phyloP scores from a whole-genome alignment of 305 asterid genomes.

The Rubia peregrina region DNA sequence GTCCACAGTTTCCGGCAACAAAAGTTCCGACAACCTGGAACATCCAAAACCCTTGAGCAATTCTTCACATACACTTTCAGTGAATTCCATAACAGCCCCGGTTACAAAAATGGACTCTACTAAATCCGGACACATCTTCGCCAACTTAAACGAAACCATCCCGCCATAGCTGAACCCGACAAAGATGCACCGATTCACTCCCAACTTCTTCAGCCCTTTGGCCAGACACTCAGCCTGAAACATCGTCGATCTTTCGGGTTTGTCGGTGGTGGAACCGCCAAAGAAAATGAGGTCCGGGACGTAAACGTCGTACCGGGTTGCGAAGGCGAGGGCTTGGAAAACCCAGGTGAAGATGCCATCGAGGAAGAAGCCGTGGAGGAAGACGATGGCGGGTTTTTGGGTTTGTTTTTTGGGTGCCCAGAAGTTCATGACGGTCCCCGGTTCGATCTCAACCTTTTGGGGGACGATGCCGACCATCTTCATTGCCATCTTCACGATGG shows the following conservation, averaged over 20 bases:
- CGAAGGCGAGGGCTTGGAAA: slow-evolving; percentile 2
- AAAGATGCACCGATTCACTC: slow-evolving; percentile 22
- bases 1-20: slow-evolving; percentile 18
- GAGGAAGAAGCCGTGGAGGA: slow-evolving; percentile 4
- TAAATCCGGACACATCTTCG: slow-evolving; percentile 18
- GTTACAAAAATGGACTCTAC: slow-evolving; percentile 21
- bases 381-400: neutral
- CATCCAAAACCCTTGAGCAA: neutral
- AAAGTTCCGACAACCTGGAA: slow-evolving; percentile 5
- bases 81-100: slow-evolving; percentile 10
- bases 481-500: neutral
- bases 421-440: slow-evolving; percentile 22
- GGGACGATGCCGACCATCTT: slow-evolving; percentile 5
- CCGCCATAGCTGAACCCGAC: slow-evolving; percentile 33
- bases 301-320: too few species aligned
- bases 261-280: too few species aligned
- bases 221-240: slow-evolving; percentile 29
- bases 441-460: slow-evolving; percentile 21
- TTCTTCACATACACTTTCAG: neutral
- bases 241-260: slow-evolving; percentile 9
- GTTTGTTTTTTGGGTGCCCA: slow-evolving; percentile 18
- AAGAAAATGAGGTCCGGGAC: neutral
- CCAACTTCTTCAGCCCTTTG: slow-evolving; percentile 25
- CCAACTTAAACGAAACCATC: slow-evolving; percentile 23
- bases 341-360: slow-evolving; percentile 7